Base-by-base conservation (phyloP, 176 grass and related monocot genomes). In the Ananas comosus region DNA sequence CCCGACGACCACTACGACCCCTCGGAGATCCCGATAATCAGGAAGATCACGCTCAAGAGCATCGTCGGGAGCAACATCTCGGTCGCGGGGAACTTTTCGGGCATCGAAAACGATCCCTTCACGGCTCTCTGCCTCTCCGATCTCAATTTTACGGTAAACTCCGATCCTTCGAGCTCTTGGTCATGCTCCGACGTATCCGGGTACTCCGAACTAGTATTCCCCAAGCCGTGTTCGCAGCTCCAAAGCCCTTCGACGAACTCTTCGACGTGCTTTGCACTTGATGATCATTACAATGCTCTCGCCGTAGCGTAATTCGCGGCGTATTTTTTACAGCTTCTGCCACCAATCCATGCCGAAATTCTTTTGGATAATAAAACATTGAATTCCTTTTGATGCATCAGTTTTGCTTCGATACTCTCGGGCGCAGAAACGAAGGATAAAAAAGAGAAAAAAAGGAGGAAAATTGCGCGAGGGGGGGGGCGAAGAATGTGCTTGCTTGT, bases 131-230 rank as follows among this genome's bases (percentile, higher is more conserved):
- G 93, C 64, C 78, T 96, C 51, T 83, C 83, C 2, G 83, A 90
- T 71, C 22, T 96, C 66, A 92, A 73, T 53, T 72, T 92, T 51
- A 78, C 68, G 0, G 73, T 87, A 47, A 14, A 81, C 76, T 72
- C 64, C 0, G 16, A 63, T 72, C 29, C 51, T 61, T 80, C 81
- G 0, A 70, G 51, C 65, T 77, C 74, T 12, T 96, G 93, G 93
- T 73, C 70, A 48, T 96, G 93, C 71, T 88, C 88, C 11, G 77
- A 96, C 23, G 68, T 96, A 53, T 87, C 81, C 49, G 93, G 93
- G 59, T 96, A 80, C 29, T 87, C 88, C 2, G 83, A 92, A 65
- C 72, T 18, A 11, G 93, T 96, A 2, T 79, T 52, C 52, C 93
- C 93, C 3, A 48, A 85, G 63, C 86, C 93, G 53, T 96, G 93